Conservation (phyloP, 1,139 yeast species). For the Scheffersomyces titani region DNA sequence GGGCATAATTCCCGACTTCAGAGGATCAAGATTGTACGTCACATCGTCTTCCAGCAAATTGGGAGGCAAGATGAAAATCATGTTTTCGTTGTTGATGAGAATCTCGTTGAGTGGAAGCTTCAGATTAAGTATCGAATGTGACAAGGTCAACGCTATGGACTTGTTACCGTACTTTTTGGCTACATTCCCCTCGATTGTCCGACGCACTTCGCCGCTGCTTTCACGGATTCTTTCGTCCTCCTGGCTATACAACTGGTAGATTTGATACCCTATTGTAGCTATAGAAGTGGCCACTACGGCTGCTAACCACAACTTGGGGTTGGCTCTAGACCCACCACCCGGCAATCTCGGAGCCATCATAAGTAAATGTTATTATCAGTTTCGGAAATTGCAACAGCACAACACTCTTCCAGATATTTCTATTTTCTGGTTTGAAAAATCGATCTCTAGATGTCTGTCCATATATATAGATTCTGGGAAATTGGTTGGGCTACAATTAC, state of each 20-base stretch:
- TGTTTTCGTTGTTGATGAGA: conserved; percentile 38
- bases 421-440: not conserved
- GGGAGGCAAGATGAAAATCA: conserved; percentile 51
- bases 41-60: conserved; percentile 45
- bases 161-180: conserved; percentile 31
- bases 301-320: conserved; percentile 35
- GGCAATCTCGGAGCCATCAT: not conserved
- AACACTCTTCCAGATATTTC: not conserved
- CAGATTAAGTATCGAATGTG: conserved; percentile 42
- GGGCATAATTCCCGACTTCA: conserved; percentile 16
- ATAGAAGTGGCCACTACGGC: conserved; percentile 41
- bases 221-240: conserved; percentile 5
- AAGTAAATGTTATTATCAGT: not conserved
- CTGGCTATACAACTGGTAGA: conserved; percentile 23
- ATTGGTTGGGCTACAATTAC: not conserved
- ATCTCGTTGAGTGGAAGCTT: conserved; percentile 43
- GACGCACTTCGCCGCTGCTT: conserved; percentile 5
- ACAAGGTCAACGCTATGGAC: conserved; percentile 45
- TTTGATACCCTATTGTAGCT: conserved; percentile 36
- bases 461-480: not conserved
- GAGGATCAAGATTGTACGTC: conserved; percentile 17
- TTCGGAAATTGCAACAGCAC: not conserved
- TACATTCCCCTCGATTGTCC: conserved; percentile 2
- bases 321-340: conserved; percentile 13
- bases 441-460: not conserved